Percentiles rank a stretch among this genome's conserved stretches.
These are phyloP conservation scores for Flaveria ramosissima DNA, from an alignment of 129 eudicot genomes.

Conservation along the genomic window DNA sequence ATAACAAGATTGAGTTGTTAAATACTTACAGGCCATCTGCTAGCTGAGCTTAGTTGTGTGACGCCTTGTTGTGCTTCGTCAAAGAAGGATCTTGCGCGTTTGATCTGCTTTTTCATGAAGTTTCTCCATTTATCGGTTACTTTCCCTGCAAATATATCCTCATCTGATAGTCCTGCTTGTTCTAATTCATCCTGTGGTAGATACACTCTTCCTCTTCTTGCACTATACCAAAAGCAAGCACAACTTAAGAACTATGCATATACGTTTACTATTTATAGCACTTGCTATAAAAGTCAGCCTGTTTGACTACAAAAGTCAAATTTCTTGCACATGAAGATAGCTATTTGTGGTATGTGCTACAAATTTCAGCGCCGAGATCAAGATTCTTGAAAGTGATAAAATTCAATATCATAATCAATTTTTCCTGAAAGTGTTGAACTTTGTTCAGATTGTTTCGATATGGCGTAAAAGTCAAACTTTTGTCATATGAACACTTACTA, in stretches of 20 bases:
- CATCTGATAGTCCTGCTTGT: slow-evolving; percentile 91
- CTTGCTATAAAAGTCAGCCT: not conserved
- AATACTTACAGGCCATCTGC: slow-evolving; percentile 97
- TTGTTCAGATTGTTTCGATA: not conserved
- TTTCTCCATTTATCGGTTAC: slow-evolving; percentile 94
- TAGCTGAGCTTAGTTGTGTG: slow-evolving; percentile 83
- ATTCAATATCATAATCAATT: not conserved
- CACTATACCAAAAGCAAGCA: slow-evolving; percentile 44
- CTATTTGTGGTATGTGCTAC: not conserved
- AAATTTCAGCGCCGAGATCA: not conserved
- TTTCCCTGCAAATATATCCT: slow-evolving; percentile 91
- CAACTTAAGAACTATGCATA: not conserved
- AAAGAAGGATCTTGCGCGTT: slow-evolving; percentile 87
- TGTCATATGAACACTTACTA: not conserved
- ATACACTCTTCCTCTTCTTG: slow-evolving; percentile 91
- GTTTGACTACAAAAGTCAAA: slow-evolving; percentile 1
- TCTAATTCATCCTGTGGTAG: slow-evolving; percentile 96
- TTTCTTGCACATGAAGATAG: not conserved
- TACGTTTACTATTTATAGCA: not conserved
- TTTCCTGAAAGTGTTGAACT: not conserved
- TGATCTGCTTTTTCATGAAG: slow-evolving; percentile 94
- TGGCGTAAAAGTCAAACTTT: not conserved
- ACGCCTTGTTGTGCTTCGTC: slow-evolving; percentile 94
- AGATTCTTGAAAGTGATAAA: not conserved
- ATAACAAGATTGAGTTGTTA: not conserved